Base-by-base conservation (phyloP, 768 basidiomycete species). In the Boletus rex-veris region DNA sequence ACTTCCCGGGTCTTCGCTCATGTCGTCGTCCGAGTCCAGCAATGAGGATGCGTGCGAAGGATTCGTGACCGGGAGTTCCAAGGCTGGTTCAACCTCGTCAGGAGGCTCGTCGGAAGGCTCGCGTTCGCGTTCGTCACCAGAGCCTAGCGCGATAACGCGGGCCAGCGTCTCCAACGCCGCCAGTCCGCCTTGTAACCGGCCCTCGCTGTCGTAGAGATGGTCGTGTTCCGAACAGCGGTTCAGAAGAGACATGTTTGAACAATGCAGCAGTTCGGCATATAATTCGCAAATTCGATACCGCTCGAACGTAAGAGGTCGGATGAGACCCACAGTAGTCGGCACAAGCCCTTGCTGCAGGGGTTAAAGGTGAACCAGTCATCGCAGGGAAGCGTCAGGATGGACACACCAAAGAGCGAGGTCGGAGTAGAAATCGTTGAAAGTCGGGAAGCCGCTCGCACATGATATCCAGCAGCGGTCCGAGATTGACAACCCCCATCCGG, bases 241-340 rank as follows among this genome's bases (percentile, higher is more conserved):
- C 26, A 98, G 77, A 21, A 98, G 80, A 6, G 90, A 86, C 96
- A 99, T 98, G 64, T 97, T 98, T 16, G 97, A 98, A 68, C 94
- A 97, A 66, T 99, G 97, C 24, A 98, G 75, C 6, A 99, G 83
- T 67, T 99, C 97, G 18, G 96, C 97, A 63, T 96, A 94, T 12
- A 99, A 78, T 71, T 99, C 97, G 72, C 93, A 91, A 62, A 98
- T 93, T 10, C 96, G 85, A 71, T 92, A 97, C 15, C 97, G 86
- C 69, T 98, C 97, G 53, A 95, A 83, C 1, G 97, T 98, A 26
- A 99, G 82, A 1, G 95, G 93, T 2, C 77, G 76, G 48, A 90
- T 80, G 6, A 73, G 68, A 6, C 89, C 89, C n/a, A 90, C 78
- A 0, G 89, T 91, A 0, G 90, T 91, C 31, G 77, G 74, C 26